Conservation (phyloP, 192 early-diverging fungal species). For the Blastocladiella britannica region DNA sequence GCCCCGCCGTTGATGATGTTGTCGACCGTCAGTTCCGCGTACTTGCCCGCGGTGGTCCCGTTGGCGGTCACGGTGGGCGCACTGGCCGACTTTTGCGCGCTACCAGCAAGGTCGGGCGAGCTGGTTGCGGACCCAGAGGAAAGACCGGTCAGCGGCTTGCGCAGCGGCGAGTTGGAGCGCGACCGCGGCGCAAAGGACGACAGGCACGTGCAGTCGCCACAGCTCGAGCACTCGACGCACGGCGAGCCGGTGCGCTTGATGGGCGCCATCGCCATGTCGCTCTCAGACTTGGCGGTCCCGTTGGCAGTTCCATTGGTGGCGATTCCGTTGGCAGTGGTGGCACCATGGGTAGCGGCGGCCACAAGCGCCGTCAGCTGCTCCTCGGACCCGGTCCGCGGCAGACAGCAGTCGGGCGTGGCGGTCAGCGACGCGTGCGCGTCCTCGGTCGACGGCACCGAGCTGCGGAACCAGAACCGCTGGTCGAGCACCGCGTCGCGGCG, state of each 20-base stretch:
- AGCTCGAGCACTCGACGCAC: too few relatives aligned
- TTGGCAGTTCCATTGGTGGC: too few relatives aligned
- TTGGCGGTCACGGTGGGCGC: too few relatives aligned
- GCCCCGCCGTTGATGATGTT: conserved; percentile 72
- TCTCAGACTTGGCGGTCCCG: too few relatives aligned
- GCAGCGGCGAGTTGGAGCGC: not conserved
- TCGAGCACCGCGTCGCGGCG: conserved; percentile 54
- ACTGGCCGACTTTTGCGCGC: not conserved
- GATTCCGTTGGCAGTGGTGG: too few relatives aligned
- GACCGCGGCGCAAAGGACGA: conserved; percentile 1
- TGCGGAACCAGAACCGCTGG: conserved; percentile 79
- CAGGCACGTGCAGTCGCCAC: too few relatives aligned
- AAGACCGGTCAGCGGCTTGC: not conserved
- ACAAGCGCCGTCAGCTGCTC: too few relatives aligned
- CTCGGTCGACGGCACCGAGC: not conserved
- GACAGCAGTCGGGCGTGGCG: not conserved
- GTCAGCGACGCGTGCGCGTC: not conserved
- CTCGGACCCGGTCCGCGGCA: not conserved
- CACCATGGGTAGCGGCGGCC: too few relatives aligned
- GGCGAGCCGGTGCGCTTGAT: too few relatives aligned
- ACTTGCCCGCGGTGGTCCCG: conserved; percentile 8
- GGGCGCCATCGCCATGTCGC: too few relatives aligned
- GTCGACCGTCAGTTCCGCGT: conserved; percentile 59
- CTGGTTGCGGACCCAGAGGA: not conserved
- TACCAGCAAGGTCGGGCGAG: not conserved